Conservation (phyloP, 768 basidiomycete genomes). For the Suillus sp. region DNA sequence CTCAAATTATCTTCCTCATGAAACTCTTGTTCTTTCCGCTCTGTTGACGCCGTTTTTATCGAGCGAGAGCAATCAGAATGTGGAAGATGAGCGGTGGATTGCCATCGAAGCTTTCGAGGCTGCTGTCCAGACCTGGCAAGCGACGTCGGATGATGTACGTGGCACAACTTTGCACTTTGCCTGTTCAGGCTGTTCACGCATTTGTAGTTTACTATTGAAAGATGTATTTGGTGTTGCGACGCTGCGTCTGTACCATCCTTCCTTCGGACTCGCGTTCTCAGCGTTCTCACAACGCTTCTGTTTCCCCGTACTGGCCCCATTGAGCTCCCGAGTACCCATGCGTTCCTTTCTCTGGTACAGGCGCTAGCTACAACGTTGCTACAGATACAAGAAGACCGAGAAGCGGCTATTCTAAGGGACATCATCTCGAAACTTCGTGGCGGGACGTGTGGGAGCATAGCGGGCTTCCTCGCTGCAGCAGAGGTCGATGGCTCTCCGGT, state of each 20-base stretch:
- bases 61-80: slow-evolving; percentile 32
- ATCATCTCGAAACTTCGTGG: slow-evolving; percentile 46
- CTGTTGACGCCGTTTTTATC: slow-evolving; percentile 58
- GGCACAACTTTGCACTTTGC: slow-evolving; percentile 5
- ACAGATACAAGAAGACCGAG: slow-evolving; percentile 25
- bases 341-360: slow-evolving; percentile 54
- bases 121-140: slow-evolving; percentile 56
- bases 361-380: slow-evolving; percentile 54
- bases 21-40: slow-evolving; percentile 58
- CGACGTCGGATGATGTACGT: slow-evolving; percentile 55
- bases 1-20: slow-evolving; percentile 50
- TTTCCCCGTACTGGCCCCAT: slow-evolving; percentile 46
- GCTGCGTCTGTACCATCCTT: slow-evolving; percentile 49
- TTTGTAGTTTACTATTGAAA: slow-evolving; percentile 52
- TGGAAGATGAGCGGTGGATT: slow-evolving; percentile 55
- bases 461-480: slow-evolving; percentile 24
- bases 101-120: slow-evolving; percentile 67
- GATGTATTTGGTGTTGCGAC: slow-evolving; percentile 72
- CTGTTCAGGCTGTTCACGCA: slow-evolving; percentile 3
- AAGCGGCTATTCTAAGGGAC: slow-evolving; percentile 41
- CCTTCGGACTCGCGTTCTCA: slow-evolving; percentile 52
- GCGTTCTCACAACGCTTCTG: slow-evolving; percentile 49
- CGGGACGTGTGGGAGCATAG: slow-evolving; percentile 53
- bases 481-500: slow-evolving; percentile 16
- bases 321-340: slow-evolving; percentile 42